Evolutionary conservation across 352 stramenopile genomes (phyloP), one percentile per base, ranked within the genome.

Genomic region (Peronospora farinosa): DNA sequence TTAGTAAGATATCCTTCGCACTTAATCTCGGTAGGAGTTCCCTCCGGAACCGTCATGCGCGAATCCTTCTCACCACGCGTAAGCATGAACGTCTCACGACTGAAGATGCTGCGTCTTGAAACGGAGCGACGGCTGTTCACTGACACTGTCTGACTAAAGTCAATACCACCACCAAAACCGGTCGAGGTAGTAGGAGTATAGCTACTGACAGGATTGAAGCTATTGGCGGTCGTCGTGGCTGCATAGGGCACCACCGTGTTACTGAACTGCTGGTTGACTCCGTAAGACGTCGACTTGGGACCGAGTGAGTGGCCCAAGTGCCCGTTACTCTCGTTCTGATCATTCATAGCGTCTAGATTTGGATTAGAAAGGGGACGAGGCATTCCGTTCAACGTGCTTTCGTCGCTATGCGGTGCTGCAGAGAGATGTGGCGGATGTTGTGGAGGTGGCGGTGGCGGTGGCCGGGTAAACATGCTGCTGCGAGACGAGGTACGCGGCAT

Each of bases 1-100:
- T 95, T 95, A 11, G 82, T 93, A 13, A 95, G 49, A 40, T 88
- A 95, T 23, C 84, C 84, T 46, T 92, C 81, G 44, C 70, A 92
- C 40, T 71, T 72, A 44, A 92, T 87, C 19, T 88, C 76, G 7
- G 53, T 62, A 25, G 67, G 66, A 0, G 66, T 70, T 56, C 59
- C 63, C 19, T 92, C 78, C 0, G 74, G 76, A 16, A 88, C 81
- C 25, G 64, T 68, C 43, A 78, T 65, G 17, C 63, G 47, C 19
- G 74, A 70, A 27, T 80, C 62, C 59, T 92, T 84, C 50, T 86
- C 83, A 37, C 83, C 75, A 16, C 80, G 75, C 25, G 63, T 88
- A 17, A 92, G 61, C 74, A 87, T 85, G 40, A 86, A 83, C 31
- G 74, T 86, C 41, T 86, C 74, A 8, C 74, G 72, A 43, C 70